These are phyloP conservation scores for Aeminium ludgeri DNA, from an alignment of 495 filamentous ascomycete species.

Conservation along the genomic window DNA sequence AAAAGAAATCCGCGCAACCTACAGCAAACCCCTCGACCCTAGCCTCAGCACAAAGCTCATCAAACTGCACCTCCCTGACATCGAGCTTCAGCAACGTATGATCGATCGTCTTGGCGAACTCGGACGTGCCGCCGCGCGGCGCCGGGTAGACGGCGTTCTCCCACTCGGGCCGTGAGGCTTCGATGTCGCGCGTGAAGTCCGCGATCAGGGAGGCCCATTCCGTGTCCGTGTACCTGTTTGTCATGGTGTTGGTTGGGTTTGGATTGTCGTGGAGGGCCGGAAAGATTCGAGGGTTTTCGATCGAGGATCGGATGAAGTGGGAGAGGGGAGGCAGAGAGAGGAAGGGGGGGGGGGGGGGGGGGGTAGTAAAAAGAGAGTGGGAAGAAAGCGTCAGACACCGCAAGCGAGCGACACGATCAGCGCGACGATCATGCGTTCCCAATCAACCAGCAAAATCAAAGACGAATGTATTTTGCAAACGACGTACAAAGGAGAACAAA, in stretches of 20 bases:
- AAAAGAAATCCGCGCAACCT: conserved; percentile 12
- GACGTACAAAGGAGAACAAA: too few relatives aligned
- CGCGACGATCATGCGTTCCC: too few relatives aligned
- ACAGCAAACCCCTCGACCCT: conserved; percentile 40
- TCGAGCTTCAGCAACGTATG: conserved; percentile 46
- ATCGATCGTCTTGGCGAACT: conserved; percentile 35
- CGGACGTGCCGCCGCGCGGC: conserved; percentile 1
- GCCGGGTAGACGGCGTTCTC: neutral
- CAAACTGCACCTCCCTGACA: conserved; percentile 36
- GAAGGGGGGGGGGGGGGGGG: too few relatives aligned
- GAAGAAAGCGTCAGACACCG: too few relatives aligned
- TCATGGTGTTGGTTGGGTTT: conserved; percentile 16
- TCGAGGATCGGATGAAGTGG: too few relatives aligned
- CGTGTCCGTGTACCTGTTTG: conserved; percentile 19
- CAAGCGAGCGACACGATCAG: too few relatives aligned
- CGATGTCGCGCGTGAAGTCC: conserved; percentile 14
- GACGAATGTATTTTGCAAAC: too few relatives aligned
- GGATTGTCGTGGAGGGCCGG: too few relatives aligned
- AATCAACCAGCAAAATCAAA: too few relatives aligned
- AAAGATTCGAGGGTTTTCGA: too few relatives aligned
- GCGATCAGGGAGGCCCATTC: conserved; percentile 20
- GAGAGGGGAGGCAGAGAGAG: too few relatives aligned
- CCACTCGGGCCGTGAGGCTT: neutral
- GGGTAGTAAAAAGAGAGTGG: too few relatives aligned
- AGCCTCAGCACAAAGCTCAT: conserved; percentile 48